phyloP scores from a whole-genome alignment of 306 rosid species.

The Lathyrus tuberosus region DNA sequence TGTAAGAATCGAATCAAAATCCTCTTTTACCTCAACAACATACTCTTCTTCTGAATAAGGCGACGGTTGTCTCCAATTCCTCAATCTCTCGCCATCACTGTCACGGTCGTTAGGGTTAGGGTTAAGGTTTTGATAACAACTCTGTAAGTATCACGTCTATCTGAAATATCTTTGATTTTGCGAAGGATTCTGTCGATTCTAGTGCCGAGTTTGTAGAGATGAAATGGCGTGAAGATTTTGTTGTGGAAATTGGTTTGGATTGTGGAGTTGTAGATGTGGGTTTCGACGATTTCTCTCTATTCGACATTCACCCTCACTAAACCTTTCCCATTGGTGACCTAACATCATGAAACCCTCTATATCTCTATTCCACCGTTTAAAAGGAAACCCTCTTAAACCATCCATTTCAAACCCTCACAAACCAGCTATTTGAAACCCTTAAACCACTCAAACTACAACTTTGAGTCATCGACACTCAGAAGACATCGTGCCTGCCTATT shows the following conservation, averaged over 20 bases:
- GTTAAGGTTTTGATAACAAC: constrained; percentile 8
- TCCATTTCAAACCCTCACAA: too few relatives aligned
- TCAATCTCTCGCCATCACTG: constrained; percentile 25
- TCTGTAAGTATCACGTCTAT: constrained; percentile 38
- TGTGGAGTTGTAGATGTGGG: constrained; percentile 34
- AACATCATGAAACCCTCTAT: too few relatives aligned
- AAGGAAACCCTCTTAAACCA: too few relatives aligned
- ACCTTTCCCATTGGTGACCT: too few relatives aligned
- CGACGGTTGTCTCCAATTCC: constrained; percentile 49
- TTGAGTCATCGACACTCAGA: too few relatives aligned
- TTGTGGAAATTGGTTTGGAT: constrained; percentile 3
- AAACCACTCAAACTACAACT: too few relatives aligned
- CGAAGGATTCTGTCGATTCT: constrained; percentile 30
- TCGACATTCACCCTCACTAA: too few relatives aligned
- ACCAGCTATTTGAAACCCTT: too few relatives aligned
- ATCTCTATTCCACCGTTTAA: too few relatives aligned
- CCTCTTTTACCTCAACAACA: constrained; percentile 49
- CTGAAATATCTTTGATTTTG: constrained; percentile 39
- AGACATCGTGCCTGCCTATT: too few relatives aligned
- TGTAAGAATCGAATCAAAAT: constrained; percentile 24
- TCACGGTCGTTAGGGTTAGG: not conserved
- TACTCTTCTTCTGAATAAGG: constrained; percentile 45
- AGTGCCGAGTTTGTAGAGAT: constrained; percentile 19
- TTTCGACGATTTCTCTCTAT: constrained; percentile 47
- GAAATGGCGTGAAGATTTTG: constrained; percentile 18